Evolutionary conservation across 768 basidiomycete species (phyloP).

Genomic region (Tulasnella sp.): DNA sequence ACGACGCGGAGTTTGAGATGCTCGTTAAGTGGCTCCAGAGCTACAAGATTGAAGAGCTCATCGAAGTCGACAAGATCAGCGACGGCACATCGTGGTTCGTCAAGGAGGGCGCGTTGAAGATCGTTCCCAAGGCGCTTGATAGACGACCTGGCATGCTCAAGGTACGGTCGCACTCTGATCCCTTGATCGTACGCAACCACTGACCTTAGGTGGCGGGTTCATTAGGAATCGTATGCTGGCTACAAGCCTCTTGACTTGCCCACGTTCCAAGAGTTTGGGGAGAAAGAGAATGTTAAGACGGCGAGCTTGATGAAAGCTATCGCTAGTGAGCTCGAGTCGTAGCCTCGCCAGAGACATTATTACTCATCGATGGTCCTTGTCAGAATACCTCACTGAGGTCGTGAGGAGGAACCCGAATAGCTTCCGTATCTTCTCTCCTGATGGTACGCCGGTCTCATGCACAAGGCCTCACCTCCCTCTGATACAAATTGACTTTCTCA

Average conservation of each 20-base stretch:
- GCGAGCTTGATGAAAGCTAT: constrained; percentile 69
- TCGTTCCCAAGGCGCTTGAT: constrained; percentile 43
- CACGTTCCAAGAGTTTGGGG: constrained; percentile 40
- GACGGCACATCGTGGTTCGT: constrained; percentile 4
- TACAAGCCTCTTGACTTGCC: constrained; percentile 53
- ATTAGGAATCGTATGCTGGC: constrained; percentile 44
- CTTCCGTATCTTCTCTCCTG: constrained; percentile 87
- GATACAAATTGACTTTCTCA: not conserved
- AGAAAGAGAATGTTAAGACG: constrained; percentile 36
- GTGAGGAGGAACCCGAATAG: constrained; percentile 53
- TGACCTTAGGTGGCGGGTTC: not conserved
- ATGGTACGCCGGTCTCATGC: constrained; percentile 24
- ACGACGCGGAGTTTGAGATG: constrained; percentile 45
- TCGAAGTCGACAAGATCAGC: constrained; percentile 28
- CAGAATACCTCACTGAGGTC: constrained; percentile 28
- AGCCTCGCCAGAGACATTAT: not conserved
- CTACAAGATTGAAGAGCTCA: constrained; percentile 58
- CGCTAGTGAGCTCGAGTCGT: constrained; percentile 25
- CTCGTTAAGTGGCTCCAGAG: constrained; percentile 65
- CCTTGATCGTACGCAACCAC: not conserved
- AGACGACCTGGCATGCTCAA: constrained; percentile 60
- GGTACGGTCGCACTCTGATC: not conserved
- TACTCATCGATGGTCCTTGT: constrained; percentile 2
- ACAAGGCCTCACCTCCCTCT: not conserved
- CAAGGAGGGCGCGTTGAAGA: constrained; percentile 38